Conservation (phyloP, 83 land plant genomes). For the Picea abies region DNA sequence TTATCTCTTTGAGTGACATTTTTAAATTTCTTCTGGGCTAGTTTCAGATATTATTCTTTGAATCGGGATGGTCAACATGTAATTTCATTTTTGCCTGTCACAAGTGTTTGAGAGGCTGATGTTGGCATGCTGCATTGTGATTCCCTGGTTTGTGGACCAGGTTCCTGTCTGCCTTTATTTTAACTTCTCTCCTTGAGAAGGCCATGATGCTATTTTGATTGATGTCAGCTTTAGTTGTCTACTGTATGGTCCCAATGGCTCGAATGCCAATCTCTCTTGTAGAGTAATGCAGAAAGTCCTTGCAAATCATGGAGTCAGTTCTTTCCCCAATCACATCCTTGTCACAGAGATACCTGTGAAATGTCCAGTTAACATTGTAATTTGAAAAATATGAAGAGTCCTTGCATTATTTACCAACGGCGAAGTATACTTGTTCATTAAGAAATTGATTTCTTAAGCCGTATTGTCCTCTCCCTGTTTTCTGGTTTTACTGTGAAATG, state of each 20-base stretch:
- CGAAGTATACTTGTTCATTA: background rate
- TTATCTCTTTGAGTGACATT: slow-evolving; percentile 75
- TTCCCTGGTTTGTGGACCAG: slow-evolving; percentile 10
- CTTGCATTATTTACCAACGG: slow-evolving; percentile 11
- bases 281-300: slow-evolving; percentile 1
- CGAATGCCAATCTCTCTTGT: background rate
- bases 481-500: too few species aligned
- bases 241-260: background rate
- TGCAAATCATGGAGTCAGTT: slow-evolving; percentile 11
- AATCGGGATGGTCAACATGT: slow-evolving; percentile 11
- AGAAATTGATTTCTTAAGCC: too few species aligned
- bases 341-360: background rate
- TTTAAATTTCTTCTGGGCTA: slow-evolving; percentile 69
- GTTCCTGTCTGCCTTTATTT: slow-evolving; percentile 4
- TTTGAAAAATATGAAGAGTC: slow-evolving; percentile 9
- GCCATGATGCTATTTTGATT: slow-evolving; percentile 1
- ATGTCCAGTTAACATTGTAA: slow-evolving; percentile 6
- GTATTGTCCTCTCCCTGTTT: too few species aligned
- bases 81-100: slow-evolving; percentile 13
- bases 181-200: slow-evolving; percentile 4
- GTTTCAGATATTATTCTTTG: slow-evolving; percentile 15
- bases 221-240: slow-evolving; percentile 4
- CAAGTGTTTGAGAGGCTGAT: slow-evolving; percentile 8
- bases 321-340: background rate
- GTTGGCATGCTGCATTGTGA: background rate